Conservation (phyloP, 139 green algal species). For the Chlorella sp. region DNA sequence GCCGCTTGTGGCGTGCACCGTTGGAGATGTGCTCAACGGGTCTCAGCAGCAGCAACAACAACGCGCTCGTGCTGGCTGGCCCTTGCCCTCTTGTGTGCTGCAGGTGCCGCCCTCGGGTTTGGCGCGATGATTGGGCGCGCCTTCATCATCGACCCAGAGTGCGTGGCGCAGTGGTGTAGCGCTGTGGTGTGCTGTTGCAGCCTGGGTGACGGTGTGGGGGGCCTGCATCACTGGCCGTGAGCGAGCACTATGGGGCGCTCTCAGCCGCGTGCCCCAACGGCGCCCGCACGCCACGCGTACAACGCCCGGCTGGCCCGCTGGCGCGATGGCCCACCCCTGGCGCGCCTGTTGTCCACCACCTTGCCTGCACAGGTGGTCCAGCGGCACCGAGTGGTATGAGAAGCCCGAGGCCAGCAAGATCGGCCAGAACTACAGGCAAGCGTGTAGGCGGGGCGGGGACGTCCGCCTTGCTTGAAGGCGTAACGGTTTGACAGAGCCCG, state of each 20-base stretch:
- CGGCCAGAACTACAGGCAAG: not conserved
- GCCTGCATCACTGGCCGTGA: too few relatives aligned
- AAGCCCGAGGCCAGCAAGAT: not conserved
- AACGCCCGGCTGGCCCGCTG: not conserved
- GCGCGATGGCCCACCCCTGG: not conserved
- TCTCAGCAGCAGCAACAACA: too few relatives aligned
- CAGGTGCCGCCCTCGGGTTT: not conserved
- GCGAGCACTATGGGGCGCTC: too few relatives aligned
- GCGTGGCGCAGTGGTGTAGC: not conserved
- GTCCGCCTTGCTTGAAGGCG: too few relatives aligned
- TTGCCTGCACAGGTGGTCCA: not conserved
- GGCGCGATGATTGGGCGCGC: not conserved
- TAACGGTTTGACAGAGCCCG: not conserved
- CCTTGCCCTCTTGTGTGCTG: not conserved
- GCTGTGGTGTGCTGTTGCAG: not conserved
- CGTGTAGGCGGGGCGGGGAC: too few relatives aligned
- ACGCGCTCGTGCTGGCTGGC: too few relatives aligned
- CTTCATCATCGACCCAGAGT: not conserved
- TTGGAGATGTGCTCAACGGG: too few relatives aligned
- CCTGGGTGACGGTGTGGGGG: not conserved
- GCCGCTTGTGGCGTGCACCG: too few relatives aligned
- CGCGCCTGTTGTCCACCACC: not conserved
- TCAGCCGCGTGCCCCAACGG: too few relatives aligned
- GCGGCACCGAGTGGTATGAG: not conserved
- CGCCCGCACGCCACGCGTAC: too few relatives aligned